Evolutionary conservation across 2,329 filamentous ascomycete species (phyloP).

Genomic region (Exophiala viscosa): DNA sequence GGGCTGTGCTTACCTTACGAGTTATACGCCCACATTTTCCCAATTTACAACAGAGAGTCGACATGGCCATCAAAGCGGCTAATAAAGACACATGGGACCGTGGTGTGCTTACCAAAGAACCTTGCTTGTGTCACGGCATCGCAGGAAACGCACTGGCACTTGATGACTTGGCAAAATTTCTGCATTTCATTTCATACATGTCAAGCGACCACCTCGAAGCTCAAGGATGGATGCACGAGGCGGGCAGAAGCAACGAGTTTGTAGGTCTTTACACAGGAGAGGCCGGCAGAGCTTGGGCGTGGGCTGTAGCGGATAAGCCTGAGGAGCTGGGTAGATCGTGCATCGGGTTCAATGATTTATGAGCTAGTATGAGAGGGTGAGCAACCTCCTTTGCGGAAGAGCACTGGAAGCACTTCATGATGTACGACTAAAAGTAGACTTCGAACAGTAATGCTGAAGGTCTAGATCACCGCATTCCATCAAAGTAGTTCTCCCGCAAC

Average conservation of each 20-base stretch:
- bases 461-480: too few relatives aligned
- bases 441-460: too few relatives aligned
- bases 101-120: slow-evolving; percentile 61
- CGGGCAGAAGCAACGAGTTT: slow-evolving; percentile 50
- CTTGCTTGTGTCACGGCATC: slow-evolving; percentile 64
- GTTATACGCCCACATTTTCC: slow-evolving; percentile 54
- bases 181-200: slow-evolving; percentile 20
- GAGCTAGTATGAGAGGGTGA: background rate
- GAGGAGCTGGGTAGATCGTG: slow-evolving; percentile 12
- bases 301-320: slow-evolving; percentile 32
- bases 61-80: slow-evolving; percentile 27
- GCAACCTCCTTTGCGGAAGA: too few relatives aligned
- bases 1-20: slow-evolving; percentile 57
- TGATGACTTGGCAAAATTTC: slow-evolving; percentile 19
- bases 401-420: too few relatives aligned
- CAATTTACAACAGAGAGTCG: slow-evolving; percentile 15
- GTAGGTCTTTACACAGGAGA: slow-evolving; percentile 51
- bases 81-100: slow-evolving; percentile 54
- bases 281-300: slow-evolving; percentile 48
- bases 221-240: slow-evolving; percentile 22
- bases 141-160: slow-evolving; percentile 58
- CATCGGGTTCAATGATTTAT: slow-evolving; percentile 29
- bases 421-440: too few relatives aligned
- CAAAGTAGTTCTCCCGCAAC: background rate
- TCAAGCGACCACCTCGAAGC: slow-evolving; percentile 22